Evolutionary conservation across 1,284 basidiomycete genomes (phyloP), one percentile per base, ranked within the genome.

Genomic region (Sutorius eximius): DNA sequence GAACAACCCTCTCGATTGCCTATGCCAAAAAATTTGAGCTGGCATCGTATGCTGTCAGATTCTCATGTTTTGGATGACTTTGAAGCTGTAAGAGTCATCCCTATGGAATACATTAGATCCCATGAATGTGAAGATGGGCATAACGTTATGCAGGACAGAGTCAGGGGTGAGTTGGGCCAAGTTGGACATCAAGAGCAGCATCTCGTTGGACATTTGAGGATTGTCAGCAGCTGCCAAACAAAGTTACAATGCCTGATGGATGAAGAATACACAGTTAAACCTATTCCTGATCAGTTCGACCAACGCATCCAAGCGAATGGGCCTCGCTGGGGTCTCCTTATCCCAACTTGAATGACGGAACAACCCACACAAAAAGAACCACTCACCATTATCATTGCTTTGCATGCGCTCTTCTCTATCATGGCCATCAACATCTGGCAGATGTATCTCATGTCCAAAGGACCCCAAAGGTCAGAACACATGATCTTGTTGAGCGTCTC

Each of bases 81-180:
- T 85, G 76, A 98, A 95, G 68, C 91, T 96, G 74, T 95, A 96
- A 0, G 90, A 85, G 69, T 99, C 96, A 67, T 99, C 96, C 44
- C 95, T 82, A 70, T 98, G 95, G 75, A 99, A 89, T 20, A 98
- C 88, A 57, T 94, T 94, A 8, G 93, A 91, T 29, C 97, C 95
- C 89, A 99, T 98, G 75, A 98, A 99, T 0, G 96, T 98, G 76
- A 99, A 98, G 54, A 99, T 89, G 7, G 97, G 95, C 94, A 99
- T 98, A 57, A 98, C 83, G 65, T 97, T 95, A 70, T 93, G 93
- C 30, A 98, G 78, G 15, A 97, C 93, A 10, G 92, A 89, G 56
- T 96, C 93, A 0, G 95, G 95, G 0, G 89, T 87, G 43, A 98
- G 77, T 32, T 86, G 82, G 2, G 94, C 91, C 49, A 99, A 75